Conservation (phyloP, 192 early-diverging fungal genomes). For the Backusella tuberculispora region DNA sequence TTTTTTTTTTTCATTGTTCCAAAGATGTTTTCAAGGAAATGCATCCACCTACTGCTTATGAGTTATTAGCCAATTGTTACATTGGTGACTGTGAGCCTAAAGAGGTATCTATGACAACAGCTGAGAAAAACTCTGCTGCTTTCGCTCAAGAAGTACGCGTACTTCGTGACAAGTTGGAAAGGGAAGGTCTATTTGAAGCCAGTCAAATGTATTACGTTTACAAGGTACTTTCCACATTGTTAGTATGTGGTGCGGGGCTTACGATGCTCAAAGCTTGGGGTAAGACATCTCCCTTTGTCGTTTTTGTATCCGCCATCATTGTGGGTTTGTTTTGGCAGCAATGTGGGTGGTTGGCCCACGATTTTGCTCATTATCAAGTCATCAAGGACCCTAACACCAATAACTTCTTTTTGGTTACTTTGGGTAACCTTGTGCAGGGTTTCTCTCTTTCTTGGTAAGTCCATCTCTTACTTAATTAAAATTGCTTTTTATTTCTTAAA, state of each 20-base stretch:
- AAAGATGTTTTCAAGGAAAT: slow-evolving; percentile 78
- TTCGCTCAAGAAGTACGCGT: slow-evolving; percentile 68
- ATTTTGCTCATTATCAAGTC: slow-evolving; percentile 82
- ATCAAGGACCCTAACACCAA: slow-evolving; percentile 68
- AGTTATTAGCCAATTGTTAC: slow-evolving; percentile 74
- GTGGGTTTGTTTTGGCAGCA: slow-evolving; percentile 84
- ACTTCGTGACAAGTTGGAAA: slow-evolving; percentile 54
- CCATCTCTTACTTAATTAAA: too few relatives aligned
- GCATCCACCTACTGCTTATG: slow-evolving; percentile 67
- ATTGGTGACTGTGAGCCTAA: slow-evolving; percentile 63
- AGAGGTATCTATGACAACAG: slow-evolving; percentile 18
- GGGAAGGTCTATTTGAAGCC: slow-evolving; percentile 66
- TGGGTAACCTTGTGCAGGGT: slow-evolving; percentile 78
- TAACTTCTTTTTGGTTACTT: slow-evolving; percentile 65
- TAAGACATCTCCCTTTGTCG: slow-evolving; percentile 52
- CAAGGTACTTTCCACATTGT: slow-evolving; percentile 62
- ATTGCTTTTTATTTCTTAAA: too few relatives aligned
- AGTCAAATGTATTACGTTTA: slow-evolving; percentile 68
- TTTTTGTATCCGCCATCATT: slow-evolving; percentile 59
- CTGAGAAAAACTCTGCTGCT: slow-evolving; percentile 42
- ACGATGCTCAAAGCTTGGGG: slow-evolving; percentile 55
- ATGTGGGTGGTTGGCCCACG: slow-evolving; percentile 83
- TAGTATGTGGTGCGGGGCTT: slow-evolving; percentile 51
- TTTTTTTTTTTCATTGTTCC: background rate
- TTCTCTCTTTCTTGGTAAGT: slow-evolving; percentile 72